Percentiles rank a stretch among this genome's conserved stretches.
Conservation (phyloP, 768 basidiomycete genomes). For the Solioccasus polychromus region DNA sequence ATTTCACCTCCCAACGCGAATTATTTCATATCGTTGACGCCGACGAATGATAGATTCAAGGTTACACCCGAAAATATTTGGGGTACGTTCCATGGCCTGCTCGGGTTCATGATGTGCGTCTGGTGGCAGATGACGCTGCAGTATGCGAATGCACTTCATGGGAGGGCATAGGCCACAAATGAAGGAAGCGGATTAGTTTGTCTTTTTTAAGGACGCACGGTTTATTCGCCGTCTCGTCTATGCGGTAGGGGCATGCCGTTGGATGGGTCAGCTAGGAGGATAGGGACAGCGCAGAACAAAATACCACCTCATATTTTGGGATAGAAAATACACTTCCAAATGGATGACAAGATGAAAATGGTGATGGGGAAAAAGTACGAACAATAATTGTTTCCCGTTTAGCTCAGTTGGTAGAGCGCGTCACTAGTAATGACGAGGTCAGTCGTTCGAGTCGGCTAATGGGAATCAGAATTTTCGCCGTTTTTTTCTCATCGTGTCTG, state of each 20-base stretch:
- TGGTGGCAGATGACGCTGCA: constrained; percentile 83
- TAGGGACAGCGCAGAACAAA: too few species aligned
- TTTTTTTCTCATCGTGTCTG: too few species aligned
- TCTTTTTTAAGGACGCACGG: too few species aligned
- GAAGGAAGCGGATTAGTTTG: too few species aligned
- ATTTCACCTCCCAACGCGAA: background rate
- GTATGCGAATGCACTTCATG: constrained; percentile 41
- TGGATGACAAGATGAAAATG: too few species aligned
- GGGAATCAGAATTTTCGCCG: constrained; percentile 20
- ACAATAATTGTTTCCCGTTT: constrained; percentile 26
- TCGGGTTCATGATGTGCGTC: constrained; percentile 67
- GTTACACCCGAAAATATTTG: constrained; percentile 72
- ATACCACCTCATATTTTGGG: too few species aligned
- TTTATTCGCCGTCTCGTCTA: too few species aligned
- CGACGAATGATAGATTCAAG: constrained; percentile 23
- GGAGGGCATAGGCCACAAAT: background rate
- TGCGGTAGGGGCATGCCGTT: too few species aligned
- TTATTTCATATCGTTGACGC: background rate
- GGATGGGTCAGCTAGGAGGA: too few species aligned
- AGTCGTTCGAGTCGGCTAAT: constrained; percentile 64
- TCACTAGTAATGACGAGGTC: constrained; percentile 72
- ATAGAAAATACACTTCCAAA: too few species aligned
- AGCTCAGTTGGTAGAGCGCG: constrained; percentile 57
- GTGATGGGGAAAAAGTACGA: too few species aligned
- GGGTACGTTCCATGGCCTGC: constrained; percentile 68